Percentiles rank a stretch among this genome's conserved stretches.
Evolutionary conservation across 164 flowering plant genomes (phyloP).

Genomic region (Dillenia turbinata): DNA sequence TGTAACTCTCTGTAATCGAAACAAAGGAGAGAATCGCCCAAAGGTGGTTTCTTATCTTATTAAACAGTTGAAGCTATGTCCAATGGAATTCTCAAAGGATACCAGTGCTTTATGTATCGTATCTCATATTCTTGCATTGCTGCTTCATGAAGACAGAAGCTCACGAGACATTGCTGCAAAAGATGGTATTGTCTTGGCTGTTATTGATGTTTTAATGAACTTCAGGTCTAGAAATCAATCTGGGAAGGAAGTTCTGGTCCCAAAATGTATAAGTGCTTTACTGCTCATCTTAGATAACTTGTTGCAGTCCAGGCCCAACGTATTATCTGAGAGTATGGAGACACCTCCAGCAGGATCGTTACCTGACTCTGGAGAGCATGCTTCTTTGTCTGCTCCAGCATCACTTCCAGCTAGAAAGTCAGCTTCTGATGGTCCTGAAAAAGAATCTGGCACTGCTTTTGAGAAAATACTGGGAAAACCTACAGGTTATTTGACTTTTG

Average conservation of each 20-base stretch:
- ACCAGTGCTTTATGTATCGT: slow-evolving; percentile 47
- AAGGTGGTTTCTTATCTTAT: slow-evolving; percentile 62
- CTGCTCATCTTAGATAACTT: slow-evolving; percentile 75
- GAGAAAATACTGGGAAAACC: slow-evolving; percentile 73
- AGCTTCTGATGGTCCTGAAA: slow-evolving; percentile 32
- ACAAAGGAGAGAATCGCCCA: slow-evolving; percentile 85
- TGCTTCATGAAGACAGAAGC: slow-evolving; percentile 73
- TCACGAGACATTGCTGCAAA: slow-evolving; percentile 70
- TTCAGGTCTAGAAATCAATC: slow-evolving; percentile 40
- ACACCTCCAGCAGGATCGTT: slow-evolving; percentile 28
- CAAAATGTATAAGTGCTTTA: slow-evolving; percentile 77
- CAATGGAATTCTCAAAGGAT: slow-evolving; percentile 55
- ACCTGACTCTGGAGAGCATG: slow-evolving; percentile 41
- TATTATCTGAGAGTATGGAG: slow-evolving; percentile 35
- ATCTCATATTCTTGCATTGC: slow-evolving; percentile 69
- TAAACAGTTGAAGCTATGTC: slow-evolving; percentile 71
- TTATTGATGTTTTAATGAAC: slow-evolving; percentile 52
- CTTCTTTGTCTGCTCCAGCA: slow-evolving; percentile 25
- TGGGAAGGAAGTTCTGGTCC: slow-evolving; percentile 39
- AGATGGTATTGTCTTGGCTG: slow-evolving; percentile 55
- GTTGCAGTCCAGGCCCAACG: slow-evolving; percentile 65
- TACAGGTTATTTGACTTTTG: slow-evolving; percentile 69
- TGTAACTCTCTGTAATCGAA: slow-evolving; percentile 70
- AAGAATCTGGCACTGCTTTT: slow-evolving; percentile 35
- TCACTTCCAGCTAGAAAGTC: slow-evolving; percentile 25